phyloP scores from a whole-genome alignment of 345 rosid species.

The Lepidium sativum region DNA sequence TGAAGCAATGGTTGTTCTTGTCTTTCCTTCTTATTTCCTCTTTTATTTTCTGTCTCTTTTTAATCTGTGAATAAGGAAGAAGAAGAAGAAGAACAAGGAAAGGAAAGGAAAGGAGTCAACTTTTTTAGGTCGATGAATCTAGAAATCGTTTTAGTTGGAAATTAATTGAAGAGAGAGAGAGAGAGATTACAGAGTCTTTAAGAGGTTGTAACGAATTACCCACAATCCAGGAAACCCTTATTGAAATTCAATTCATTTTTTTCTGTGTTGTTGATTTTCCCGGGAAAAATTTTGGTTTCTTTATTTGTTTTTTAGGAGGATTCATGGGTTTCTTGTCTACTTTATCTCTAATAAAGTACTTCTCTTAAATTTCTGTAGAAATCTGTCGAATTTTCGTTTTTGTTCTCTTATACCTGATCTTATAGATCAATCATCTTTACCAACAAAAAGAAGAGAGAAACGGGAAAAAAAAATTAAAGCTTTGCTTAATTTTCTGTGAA shows the following conservation, averaged over 20 bases:
- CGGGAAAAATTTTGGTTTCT: constrained; percentile 4
- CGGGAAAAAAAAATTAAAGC: background rate
- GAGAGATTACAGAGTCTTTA: constrained; percentile 12
- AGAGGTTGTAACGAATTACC: constrained; percentile 48
- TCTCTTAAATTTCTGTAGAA: constrained; percentile 9
- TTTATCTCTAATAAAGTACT: constrained; percentile 6
- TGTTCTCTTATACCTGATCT: background rate
- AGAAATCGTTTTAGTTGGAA: constrained; percentile 15
- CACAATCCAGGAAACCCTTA: constrained; percentile 33
- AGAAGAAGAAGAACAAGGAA: too few relatives aligned
- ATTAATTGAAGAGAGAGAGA: constrained; percentile 28
- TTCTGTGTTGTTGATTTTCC: constrained; percentile 20
- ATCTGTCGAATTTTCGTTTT: constrained; percentile 25
- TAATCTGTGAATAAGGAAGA: constrained; percentile 3
- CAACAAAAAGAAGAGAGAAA: background rate
- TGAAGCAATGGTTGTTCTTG: constrained; percentile 6
- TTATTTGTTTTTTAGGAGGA: background rate
- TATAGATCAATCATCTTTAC: background rate
- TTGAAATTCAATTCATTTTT: constrained; percentile 7
- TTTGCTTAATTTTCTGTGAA: background rate
- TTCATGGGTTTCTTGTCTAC: constrained; percentile 24
- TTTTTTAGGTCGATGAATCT: constrained; percentile 30
- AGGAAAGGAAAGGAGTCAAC: background rate
- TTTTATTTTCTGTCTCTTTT: background rate
- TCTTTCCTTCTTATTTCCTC: constrained; percentile 6